Percentiles rank a stretch among this genome's conserved stretches.
phyloP scores from a whole-genome alignment of 352 stramenopile genomes.

The Phytophthora fragariaefolia region DNA sequence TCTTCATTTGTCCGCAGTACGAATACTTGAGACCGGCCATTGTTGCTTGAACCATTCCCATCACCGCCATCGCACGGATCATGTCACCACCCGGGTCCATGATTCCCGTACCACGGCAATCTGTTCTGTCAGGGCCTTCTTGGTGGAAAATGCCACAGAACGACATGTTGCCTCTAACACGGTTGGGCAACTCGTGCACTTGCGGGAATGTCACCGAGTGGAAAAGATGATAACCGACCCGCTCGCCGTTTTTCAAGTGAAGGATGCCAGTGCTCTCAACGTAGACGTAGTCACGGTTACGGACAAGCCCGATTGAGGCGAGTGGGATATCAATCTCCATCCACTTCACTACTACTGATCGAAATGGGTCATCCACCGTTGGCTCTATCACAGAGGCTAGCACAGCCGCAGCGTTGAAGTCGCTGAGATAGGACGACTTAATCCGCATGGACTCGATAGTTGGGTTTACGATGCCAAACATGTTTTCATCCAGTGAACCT shows the following conservation, averaged over 20 bases:
- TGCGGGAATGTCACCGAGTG: slow-evolving; percentile 33
- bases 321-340: slow-evolving; percentile 41
- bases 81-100: slow-evolving; percentile 32
- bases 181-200: slow-evolving; percentile 13
- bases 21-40: slow-evolving; percentile 32
- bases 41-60: slow-evolving; percentile 20
- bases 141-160: slow-evolving; percentile 42
- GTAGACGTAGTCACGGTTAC: slow-evolving; percentile 24
- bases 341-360: slow-evolving; percentile 43
- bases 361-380: slow-evolving; percentile 52
- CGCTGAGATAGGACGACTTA: slow-evolving; percentile 37
- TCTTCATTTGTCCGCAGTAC: slow-evolving; percentile 44
- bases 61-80: slow-evolving; percentile 17
- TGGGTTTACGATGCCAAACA: slow-evolving; percentile 47
- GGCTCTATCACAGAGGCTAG: slow-evolving; percentile 52
- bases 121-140: slow-evolving; percentile 12
- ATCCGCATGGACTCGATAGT: slow-evolving; percentile 44
- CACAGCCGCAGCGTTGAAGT: slow-evolving; percentile 50
- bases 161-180: slow-evolving; percentile 47
- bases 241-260: slow-evolving; percentile 8
- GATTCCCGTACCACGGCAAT: slow-evolving; percentile 17
- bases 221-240: slow-evolving; percentile 27
- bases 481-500: slow-evolving; percentile 44
- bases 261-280: slow-evolving; percentile 25
- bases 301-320: slow-evolving; percentile 29